Base-by-base conservation (phyloP, 2,329 filamentous ascomycete species). In the Aurifilum marmelostoma region DNA sequence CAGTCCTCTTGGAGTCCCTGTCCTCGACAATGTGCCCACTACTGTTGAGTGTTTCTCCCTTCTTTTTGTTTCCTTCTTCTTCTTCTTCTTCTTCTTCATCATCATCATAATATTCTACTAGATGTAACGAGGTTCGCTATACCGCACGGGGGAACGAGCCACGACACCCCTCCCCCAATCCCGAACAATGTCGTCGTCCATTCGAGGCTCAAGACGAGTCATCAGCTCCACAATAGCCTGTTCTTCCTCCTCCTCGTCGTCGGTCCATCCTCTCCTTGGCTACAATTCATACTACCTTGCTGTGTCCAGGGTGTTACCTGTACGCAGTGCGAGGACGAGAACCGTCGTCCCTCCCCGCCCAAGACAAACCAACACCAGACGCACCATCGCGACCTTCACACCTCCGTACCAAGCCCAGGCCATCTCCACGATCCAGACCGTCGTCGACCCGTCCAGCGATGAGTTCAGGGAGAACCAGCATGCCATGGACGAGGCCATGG, bases 401-500 rank as follows among this genome's bases (percentile, higher is more conserved):
- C 88, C 93, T 71, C 88, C 90, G 2, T 89, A 94, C 79, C 93
- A 97, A 82, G 92, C 93, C 47, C 88, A 88, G 72, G 91, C 93
- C 67, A 90, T 97, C 71, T 97, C 94, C 8, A 85, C 93, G 58
- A 83, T 98, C 43, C 91, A 89, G 71, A 92, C 89, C 50, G 83
- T 85, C 59, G 87, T 97, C 73, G 95, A 98, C 79, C 86, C 90
- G 2, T 88, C 88, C 4, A 94, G 93, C 6, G 83, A 89, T 39
- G 91, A 93, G 75, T 98, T 92, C 84, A 88, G 87, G 75, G 91
- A 97, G 75, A 98, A 98, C 83, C 87, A 88, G 74, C 80, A 82
- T 68, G 88, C 92, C 71, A 97, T 97, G 92, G 83, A 84, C 71
- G 88, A 92, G 74, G 87, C 94, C 67, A 89, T 93, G 76, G 82